Conservation (phyloP, 208 protist genomes). For the Trypanosoma vivax region DNA sequence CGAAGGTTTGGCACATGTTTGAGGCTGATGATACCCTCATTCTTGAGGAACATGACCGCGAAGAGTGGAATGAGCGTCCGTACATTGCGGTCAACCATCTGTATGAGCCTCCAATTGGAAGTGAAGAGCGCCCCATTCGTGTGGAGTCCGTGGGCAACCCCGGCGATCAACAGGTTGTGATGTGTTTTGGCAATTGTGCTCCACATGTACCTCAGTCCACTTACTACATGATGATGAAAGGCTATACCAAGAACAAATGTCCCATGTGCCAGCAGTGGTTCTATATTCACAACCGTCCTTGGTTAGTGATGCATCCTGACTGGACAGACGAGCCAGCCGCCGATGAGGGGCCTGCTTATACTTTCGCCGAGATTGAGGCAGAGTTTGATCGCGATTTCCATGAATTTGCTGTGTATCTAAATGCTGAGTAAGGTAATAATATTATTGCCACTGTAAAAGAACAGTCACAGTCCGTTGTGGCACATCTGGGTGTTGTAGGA, state of each 20-base stretch:
- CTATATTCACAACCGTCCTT: conserved; percentile 86
- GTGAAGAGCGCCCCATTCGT: conserved; percentile 82
- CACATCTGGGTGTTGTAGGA: too few relatives aligned
- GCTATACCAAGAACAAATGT: conserved; percentile 86
- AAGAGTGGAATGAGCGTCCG: conserved; percentile 87
- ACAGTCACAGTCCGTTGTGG: not conserved
- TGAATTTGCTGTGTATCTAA: conserved; percentile 86
- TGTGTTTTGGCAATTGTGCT: conserved; percentile 87
- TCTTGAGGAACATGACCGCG: conserved; percentile 87
- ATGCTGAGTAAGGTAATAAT: conserved; percentile 59
- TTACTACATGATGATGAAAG: conserved; percentile 91
- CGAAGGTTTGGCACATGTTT: conserved; percentile 79
- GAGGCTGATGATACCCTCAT: conserved; percentile 86
- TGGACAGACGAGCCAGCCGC: conserved; percentile 87
- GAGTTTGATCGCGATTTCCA: conserved; percentile 90
- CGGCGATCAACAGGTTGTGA: conserved; percentile 77
- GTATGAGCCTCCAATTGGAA: conserved; percentile 84
- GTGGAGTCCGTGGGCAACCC: conserved; percentile 78
- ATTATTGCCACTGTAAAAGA: not conserved
- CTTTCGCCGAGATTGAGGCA: conserved; percentile 85
- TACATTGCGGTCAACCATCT: conserved; percentile 88
- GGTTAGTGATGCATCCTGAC: conserved; percentile 88
- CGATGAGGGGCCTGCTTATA: conserved; percentile 85
- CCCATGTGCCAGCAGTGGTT: conserved; percentile 88
- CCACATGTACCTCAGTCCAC: conserved; percentile 85